These are phyloP conservation scores for Lipomyces sp. DNA, from an alignment of 805 yeast genomes.

Conservation along the genomic window DNA sequence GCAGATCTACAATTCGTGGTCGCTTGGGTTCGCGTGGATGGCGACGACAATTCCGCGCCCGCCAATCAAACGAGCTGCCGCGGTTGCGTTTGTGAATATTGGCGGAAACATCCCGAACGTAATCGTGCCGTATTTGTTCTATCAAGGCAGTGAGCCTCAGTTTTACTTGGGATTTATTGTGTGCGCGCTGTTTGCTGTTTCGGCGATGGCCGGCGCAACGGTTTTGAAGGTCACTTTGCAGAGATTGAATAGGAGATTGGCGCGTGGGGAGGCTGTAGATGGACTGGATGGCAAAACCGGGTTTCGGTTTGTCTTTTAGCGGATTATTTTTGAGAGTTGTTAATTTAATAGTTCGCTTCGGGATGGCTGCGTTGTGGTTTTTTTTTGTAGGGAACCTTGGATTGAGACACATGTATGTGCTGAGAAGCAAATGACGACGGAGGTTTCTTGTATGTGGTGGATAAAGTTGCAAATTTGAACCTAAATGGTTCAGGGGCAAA, in stretches of 20 bases:
- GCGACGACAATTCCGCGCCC: slow-evolving; percentile 56
- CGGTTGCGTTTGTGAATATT: slow-evolving; percentile 50
- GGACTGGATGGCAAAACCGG: slow-evolving; percentile 34
- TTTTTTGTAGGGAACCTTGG: too few species aligned
- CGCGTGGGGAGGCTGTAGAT: slow-evolving; percentile 31
- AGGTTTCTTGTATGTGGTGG: too few species aligned
- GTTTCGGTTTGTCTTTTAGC: slow-evolving; percentile 30
- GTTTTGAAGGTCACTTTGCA: slow-evolving; percentile 20
- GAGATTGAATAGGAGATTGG: slow-evolving; percentile 29
- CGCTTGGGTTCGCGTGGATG: slow-evolving; percentile 53
- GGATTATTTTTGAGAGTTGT: too few species aligned
- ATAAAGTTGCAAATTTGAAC: too few species aligned
- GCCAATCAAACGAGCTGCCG: slow-evolving; percentile 43
- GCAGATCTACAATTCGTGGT: slow-evolving; percentile 54
- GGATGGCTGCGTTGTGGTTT: too few species aligned
- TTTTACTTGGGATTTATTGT: slow-evolving; percentile 33
- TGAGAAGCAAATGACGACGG: too few species aligned
- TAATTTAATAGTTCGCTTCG: too few species aligned
- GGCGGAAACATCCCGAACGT: slow-evolving; percentile 34
- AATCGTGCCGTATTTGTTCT: slow-evolving; percentile 32
- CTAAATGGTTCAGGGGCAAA: too few species aligned
- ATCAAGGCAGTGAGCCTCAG: slow-evolving; percentile 30
- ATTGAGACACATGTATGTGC: too few species aligned
- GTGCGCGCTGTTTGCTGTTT: slow-evolving; percentile 27
- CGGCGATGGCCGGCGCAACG: slow-evolving; percentile 21